Base-by-base conservation (phyloP, 2,329 filamentous ascomycete species). In the Akanthomyces lecanii region DNA sequence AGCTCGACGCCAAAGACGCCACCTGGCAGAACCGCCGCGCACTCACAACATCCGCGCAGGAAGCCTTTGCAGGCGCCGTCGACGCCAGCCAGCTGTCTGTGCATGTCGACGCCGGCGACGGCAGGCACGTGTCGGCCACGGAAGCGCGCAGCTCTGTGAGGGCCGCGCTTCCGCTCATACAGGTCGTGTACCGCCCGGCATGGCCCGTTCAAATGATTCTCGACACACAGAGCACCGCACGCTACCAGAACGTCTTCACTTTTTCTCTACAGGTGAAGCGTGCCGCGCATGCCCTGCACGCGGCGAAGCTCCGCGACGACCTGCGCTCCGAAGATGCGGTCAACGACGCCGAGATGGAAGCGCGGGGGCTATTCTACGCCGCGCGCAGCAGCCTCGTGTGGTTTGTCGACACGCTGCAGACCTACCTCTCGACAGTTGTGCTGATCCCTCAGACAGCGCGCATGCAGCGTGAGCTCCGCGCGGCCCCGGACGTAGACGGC, bases 21-120 rank as follows among this genome's bases (percentile, higher is more conserved):
- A 77, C 77, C 42, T 97, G 92, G 93, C 88, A 89, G 65, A 92
- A 97, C 72, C 85, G 87, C 23, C 96, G 94, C 70, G 82, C 89
- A 0, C 78, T 97, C 33, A 95, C 90, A 0, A 91, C 93, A 67
- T 76, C 92, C 2, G 87, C 89, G 0, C 89, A 92, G 63, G 87
- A 88, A 62, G 86, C 89, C 0, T 92, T 92, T 71, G 81, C 85
- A 1, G 67, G 75, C 0, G 76, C 77, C 1, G 74, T 90, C 1
- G 85, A 92, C 61, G 68, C 80, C 2, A 83, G 87, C 55, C 84
- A 85, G 23, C 75, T 97, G 10, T 81, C 85, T 3, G 83, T 91
- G 25, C 81, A 79, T 21, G 82, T 83, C 3, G 50, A 51, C 38
- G 79, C 69, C 54, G 72, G 65, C 66, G 78, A 72, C 62, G 75